A percentile compares a stretch with the other conserved stretches of the same genome.
These are phyloP conservation scores for Debaryomycetaceae sp. DNA, from an alignment of 1,139 yeast species.

Conservation along the genomic window DNA sequence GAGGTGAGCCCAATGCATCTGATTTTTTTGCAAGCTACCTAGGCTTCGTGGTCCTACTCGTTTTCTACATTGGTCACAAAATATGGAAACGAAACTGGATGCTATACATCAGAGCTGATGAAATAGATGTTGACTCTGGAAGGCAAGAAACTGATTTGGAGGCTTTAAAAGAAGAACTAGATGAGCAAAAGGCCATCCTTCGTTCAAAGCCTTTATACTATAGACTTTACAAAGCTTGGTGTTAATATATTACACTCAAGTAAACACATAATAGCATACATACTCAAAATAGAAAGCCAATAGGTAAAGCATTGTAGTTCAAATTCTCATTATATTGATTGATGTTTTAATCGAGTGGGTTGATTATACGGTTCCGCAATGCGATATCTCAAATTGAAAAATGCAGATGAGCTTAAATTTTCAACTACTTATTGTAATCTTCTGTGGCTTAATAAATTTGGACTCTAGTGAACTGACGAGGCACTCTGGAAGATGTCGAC, in stretches of 20 bases:
- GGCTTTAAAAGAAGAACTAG: constrained; percentile 36
- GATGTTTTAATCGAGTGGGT: no score
- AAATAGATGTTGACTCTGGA: constrained; percentile 40
- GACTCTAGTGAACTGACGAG: no score
- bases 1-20: constrained; percentile 28
- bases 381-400: no score
- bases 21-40: constrained; percentile 36
- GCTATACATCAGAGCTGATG: constrained; percentile 28
- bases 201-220: constrained; percentile 30
- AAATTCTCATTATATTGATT: no score
- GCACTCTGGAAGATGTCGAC: constrained; percentile 21
- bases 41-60: constrained; percentile 33
- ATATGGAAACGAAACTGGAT: constrained; percentile 34
- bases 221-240: constrained; percentile 36
- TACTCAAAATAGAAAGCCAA: neutral
- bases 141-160: constrained; percentile 41
- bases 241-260: constrained; percentile 13
- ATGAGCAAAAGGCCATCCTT: constrained; percentile 33
- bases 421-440: neutral
- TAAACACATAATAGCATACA: neutral
- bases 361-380: no score
- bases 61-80: constrained; percentile 38
- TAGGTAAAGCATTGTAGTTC: neutral
- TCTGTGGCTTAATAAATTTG: no score
- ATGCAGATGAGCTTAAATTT: neutral